Percentiles rank a stretch among this genome's conserved stretches.
These are phyloP conservation scores for Pichia cabralensis DNA, from an alignment of 805 yeast genomes.

Conservation along the genomic window DNA sequence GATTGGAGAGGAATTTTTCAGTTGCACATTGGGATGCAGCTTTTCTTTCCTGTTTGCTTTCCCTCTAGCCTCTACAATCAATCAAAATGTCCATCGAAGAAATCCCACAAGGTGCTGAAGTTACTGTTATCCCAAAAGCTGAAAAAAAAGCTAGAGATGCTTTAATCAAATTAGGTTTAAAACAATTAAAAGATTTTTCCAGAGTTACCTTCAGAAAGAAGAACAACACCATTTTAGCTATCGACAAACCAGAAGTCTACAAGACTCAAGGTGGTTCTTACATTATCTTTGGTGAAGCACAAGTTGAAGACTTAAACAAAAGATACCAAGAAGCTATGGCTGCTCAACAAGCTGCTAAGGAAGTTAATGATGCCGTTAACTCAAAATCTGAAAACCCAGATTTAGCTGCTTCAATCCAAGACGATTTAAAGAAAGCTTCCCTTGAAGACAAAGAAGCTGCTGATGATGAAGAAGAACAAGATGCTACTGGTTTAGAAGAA, in stretches of 20 bases:
- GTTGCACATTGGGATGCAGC: no score
- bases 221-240: constrained; percentile 84
- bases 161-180: constrained; percentile 79
- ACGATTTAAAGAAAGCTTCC: constrained; percentile 64
- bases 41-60: background rate
- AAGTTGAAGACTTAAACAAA: constrained; percentile 87
- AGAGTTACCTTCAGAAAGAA: constrained; percentile 94
- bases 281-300: constrained; percentile 96
- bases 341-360: constrained; percentile 55
- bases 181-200: constrained; percentile 83
- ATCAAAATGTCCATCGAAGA: constrained; percentile 22
- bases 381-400: constrained; percentile 57
- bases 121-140: constrained; percentile 73
- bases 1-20: no score
- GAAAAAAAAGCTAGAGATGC: constrained; percentile 93
- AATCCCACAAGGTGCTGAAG: constrained; percentile 78
- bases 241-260: constrained; percentile 92
- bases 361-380: constrained; percentile 31
- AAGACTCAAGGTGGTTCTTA: constrained; percentile 88
- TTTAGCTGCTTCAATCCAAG: constrained; percentile 48
- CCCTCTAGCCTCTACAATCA: background rate
- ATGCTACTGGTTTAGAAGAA: constrained; percentile 73
- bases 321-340: constrained; percentile 78
- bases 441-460: constrained; percentile 31
- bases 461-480: constrained; percentile 51